Evolutionary conservation across 1,284 basidiomycete genomes (phyloP).

Genomic region (Ganoderma multipileum): DNA sequence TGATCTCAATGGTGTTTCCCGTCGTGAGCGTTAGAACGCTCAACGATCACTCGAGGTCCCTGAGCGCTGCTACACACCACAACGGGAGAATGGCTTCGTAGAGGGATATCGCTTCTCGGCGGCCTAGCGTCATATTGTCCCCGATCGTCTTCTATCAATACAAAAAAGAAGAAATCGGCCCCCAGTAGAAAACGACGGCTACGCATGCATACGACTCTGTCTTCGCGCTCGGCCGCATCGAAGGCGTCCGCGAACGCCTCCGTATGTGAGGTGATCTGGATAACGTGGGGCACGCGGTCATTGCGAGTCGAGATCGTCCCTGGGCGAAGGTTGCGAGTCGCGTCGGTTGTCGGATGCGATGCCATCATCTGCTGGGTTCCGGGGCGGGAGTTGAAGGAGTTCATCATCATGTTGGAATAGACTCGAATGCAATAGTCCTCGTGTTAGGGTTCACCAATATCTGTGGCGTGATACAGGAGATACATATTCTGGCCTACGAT

Average conservation of each 20-base stretch:
- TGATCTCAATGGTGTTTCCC: background rate
- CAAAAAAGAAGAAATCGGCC: background rate
- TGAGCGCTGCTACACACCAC: too few species aligned
- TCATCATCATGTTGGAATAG: constrained; percentile 23
- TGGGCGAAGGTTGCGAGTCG: constrained; percentile 8
- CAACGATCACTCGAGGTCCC: background rate
- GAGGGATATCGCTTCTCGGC: background rate
- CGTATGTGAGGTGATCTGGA: constrained; percentile 14
- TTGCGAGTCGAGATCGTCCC: background rate
- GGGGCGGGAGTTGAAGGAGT: constrained; percentile 18
- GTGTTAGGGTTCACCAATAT: too few species aligned
- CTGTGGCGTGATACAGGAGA: background rate
- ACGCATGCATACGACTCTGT: constrained; percentile 5
- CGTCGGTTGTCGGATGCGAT: background rate
- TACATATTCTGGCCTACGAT: constrained; percentile 15
- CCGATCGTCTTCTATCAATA: constrained; percentile 11
- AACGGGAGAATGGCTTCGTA: constrained; percentile 12
- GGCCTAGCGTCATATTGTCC: too few species aligned
- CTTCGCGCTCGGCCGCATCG: background rate
- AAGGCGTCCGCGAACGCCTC: constrained; percentile 8
- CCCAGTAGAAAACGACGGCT: background rate
- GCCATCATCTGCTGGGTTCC: background rate
- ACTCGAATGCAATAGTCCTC: too few species aligned
- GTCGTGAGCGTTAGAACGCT: background rate
- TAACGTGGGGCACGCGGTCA: background rate